Conservation (phyloP, 2,329 filamentous ascomycete species). For the Ophiostoma ulmi region DNA sequence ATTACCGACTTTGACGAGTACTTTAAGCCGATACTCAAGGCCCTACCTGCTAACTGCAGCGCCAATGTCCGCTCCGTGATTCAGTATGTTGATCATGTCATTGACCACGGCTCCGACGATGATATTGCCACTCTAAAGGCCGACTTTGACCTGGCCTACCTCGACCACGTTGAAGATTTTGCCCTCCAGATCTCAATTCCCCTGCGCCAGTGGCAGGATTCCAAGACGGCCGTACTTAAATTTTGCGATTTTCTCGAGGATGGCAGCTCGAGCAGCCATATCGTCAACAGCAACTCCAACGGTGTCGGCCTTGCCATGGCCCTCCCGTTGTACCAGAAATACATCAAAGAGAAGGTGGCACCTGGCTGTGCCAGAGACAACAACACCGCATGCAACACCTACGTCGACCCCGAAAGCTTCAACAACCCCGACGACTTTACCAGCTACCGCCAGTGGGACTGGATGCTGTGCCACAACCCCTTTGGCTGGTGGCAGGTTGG, state of each 20-base stretch:
- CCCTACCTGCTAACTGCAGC: constrained; percentile 54
- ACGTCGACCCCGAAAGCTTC: constrained; percentile 36
- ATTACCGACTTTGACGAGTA: constrained; percentile 53
- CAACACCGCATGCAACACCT: constrained; percentile 38
- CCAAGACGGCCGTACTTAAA: constrained; percentile 43
- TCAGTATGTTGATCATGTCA: constrained; percentile 29
- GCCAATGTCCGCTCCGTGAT: constrained; percentile 47
- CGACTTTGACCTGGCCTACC: constrained; percentile 43
- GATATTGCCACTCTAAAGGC: neutral
- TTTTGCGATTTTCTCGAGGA: constrained; percentile 42
- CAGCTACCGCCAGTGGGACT: constrained; percentile 49
- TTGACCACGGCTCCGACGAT: neutral
- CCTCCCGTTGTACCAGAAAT: constrained; percentile 47
- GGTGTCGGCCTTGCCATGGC: constrained; percentile 49
- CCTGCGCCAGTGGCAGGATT: constrained; percentile 46
- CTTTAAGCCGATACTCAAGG: constrained; percentile 49
- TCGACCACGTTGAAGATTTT: constrained; percentile 41
- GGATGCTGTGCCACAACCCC: constrained; percentile 50
- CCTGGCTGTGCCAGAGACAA: constrained; percentile 43
- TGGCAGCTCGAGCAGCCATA: constrained; percentile 6
- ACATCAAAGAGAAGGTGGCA: constrained; percentile 39
- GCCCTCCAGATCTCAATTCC: constrained; percentile 27
- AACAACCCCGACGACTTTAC: constrained; percentile 38
- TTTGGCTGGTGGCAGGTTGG: constrained; percentile 38
- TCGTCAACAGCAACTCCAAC: constrained; percentile 35